Evolutionary conservation across 2,329 filamentous ascomycete genomes (phyloP).

Genomic region (Colletotrichum sp.): DNA sequence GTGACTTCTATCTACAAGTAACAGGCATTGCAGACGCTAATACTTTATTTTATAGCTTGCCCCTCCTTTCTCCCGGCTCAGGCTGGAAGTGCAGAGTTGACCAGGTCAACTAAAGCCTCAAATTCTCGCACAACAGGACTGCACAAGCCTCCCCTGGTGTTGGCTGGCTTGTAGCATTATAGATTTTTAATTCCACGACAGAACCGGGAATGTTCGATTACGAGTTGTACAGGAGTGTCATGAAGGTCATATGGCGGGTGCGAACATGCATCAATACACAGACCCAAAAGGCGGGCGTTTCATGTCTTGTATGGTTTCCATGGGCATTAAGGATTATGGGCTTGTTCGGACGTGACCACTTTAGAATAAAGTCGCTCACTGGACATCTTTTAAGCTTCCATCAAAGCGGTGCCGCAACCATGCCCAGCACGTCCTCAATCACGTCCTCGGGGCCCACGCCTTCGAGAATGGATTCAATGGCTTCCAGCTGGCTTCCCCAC

Average conservation of each 20-base stretch:
- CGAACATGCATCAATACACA: slow-evolving; percentile 12
- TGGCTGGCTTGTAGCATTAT: slow-evolving; percentile 19
- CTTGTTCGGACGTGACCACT: neutral
- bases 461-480: slow-evolving; percentile 71
- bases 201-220: slow-evolving; percentile 20
- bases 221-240: slow-evolving; percentile 4
- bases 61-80: slow-evolving; percentile 78
- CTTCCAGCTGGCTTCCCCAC: slow-evolving; percentile 82
- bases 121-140: neutral
- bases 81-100: slow-evolving; percentile 91
- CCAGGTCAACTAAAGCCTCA: slow-evolving; percentile 64
- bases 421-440: slow-evolving; percentile 66
- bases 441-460: slow-evolving; percentile 65
- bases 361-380: slow-evolving; percentile 7
- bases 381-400: neutral
- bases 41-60: slow-evolving; percentile 64
- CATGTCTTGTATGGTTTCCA: slow-evolving; percentile 5
- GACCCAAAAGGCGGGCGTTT: slow-evolving; percentile 11
- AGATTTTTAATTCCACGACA: slow-evolving; percentile 25
- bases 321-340: slow-evolving; percentile 1
- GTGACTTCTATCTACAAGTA: slow-evolving; percentile 31
- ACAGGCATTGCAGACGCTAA: slow-evolving; percentile 36
- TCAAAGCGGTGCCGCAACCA: slow-evolving; percentile 60
- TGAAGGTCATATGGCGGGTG: slow-evolving; percentile 4
- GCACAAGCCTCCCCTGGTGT: neutral